A percentile compares a stretch with the other conserved stretches of the same genome.
These are phyloP conservation scores for Boletus huronensis DNA, from an alignment of 768 basidiomycete genomes.

Conservation along the genomic window DNA sequence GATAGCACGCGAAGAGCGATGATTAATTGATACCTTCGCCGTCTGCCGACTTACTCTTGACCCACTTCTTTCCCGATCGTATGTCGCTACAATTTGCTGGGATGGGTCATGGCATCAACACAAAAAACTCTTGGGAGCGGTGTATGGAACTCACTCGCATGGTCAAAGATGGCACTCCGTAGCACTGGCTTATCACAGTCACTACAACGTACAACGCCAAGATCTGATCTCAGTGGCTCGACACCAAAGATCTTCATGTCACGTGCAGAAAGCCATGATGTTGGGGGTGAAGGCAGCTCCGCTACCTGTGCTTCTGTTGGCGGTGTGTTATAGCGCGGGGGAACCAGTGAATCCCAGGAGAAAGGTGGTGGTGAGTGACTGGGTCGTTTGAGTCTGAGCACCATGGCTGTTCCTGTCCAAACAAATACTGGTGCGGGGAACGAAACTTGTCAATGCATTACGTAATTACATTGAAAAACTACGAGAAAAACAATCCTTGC, in stretches of 20 bases:
- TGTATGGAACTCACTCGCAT: slow-evolving; percentile 53
- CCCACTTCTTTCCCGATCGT: slow-evolving; percentile 50
- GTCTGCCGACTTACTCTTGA: slow-evolving; percentile 51
- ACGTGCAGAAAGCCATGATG: slow-evolving; percentile 77
- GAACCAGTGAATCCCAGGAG: slow-evolving; percentile 52
- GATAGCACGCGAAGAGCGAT: background rate
- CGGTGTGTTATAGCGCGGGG: slow-evolving; percentile 29
- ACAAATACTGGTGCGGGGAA: background rate
- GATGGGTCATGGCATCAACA: slow-evolving; percentile 6
- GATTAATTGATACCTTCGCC: slow-evolving; percentile 39
- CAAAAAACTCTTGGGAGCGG: background rate
- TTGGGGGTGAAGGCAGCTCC: slow-evolving; percentile 66
- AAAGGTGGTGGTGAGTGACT: slow-evolving; percentile 53
- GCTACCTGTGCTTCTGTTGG: slow-evolving; percentile 36
- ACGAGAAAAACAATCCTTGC: too few relatives aligned
- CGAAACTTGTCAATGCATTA: too few relatives aligned
- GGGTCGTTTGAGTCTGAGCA: slow-evolving; percentile 41
- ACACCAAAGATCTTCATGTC: slow-evolving; percentile 89
- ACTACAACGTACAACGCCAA: slow-evolving; percentile 66
- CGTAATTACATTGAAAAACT: too few relatives aligned
- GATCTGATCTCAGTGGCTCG: slow-evolving; percentile 66
- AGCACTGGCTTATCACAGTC: slow-evolving; percentile 83
- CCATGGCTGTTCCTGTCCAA: slow-evolving; percentile 29
- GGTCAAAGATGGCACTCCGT: slow-evolving; percentile 69
- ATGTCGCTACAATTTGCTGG: slow-evolving; percentile 62